Evolutionary conservation across 768 basidiomycete species (phyloP).

Genomic region (Lentinula guzmanii): DNA sequence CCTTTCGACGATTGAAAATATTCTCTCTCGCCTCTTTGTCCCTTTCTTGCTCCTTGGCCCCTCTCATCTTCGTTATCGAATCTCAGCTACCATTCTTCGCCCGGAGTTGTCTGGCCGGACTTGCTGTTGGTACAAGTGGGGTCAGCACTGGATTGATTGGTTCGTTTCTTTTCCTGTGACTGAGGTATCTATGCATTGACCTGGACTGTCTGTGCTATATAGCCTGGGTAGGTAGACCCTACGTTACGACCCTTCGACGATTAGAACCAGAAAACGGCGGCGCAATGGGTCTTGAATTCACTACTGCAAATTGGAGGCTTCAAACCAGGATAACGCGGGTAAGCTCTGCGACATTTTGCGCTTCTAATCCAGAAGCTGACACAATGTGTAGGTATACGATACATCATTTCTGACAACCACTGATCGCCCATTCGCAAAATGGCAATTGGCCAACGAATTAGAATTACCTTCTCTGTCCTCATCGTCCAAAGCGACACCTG

Average conservation of each 20-base stretch:
- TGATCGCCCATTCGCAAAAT: conserved; percentile 67
- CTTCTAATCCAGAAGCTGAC: not conserved
- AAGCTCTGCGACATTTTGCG: conserved; percentile 5
- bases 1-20: conserved; percentile 74
- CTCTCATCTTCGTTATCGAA: conserved; percentile 79
- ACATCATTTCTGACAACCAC: conserved; percentile 64
- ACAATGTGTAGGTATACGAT: conserved; percentile 51
- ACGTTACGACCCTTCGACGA: conserved; percentile 59
- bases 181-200: not conserved
- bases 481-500: not conserved
- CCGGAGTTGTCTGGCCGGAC: conserved; percentile 58
- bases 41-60: conserved; percentile 62
- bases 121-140: conserved; percentile 67
- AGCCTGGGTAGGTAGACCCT: conserved; percentile 60
- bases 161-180: not conserved
- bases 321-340: conserved; percentile 60
- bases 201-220: conserved; percentile 6
- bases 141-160: conserved; percentile 71
- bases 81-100: conserved; percentile 68
- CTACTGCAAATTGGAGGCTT: conserved; percentile 57
- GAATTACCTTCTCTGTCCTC: conserved; percentile 29
- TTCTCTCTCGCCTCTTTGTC: conserved; percentile 78
- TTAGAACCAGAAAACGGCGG: conserved; percentile 37
- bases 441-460: conserved; percentile 63
- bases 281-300: conserved; percentile 59